Conservation (phyloP, 2,329 filamentous ascomycete species). For the Aspergillus proliferans region DNA sequence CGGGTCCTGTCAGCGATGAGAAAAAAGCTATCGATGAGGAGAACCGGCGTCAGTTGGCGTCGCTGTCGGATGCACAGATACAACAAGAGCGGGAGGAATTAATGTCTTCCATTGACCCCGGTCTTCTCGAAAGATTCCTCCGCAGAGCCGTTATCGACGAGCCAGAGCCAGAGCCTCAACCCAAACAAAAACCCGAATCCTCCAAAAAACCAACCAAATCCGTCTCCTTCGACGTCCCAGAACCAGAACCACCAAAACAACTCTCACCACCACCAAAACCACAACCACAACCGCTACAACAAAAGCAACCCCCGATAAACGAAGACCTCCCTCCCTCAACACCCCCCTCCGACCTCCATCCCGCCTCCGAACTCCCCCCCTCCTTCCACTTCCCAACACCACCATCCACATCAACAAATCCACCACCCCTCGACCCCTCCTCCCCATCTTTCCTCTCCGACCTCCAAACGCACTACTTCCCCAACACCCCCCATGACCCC, state of each 20-base stretch:
- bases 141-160: slow-evolving; percentile 71
- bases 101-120: slow-evolving; percentile 68
- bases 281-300: slow-evolving; percentile 5
- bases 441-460: slow-evolving; percentile 77
- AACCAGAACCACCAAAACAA: slow-evolving; percentile 3
- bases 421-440: slow-evolving; percentile 72
- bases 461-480: slow-evolving; percentile 91
- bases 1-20: slow-evolving; percentile 45
- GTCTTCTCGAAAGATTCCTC: slow-evolving; percentile 69
- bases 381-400: slow-evolving; percentile 42
- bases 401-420: slow-evolving; percentile 35
- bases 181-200: slow-evolving; percentile 3
- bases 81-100: slow-evolving; percentile 72
- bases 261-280: slow-evolving; percentile 6
- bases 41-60: slow-evolving; percentile 65
- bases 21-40: slow-evolving; percentile 71
- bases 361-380: slow-evolving; percentile 33
- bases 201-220: slow-evolving; percentile 22
- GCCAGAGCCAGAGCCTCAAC: not conserved
- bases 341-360: slow-evolving; percentile 33
- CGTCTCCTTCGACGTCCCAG: slow-evolving; percentile 21
- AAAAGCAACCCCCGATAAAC: slow-evolving; percentile 8
- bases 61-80: slow-evolving; percentile 79
- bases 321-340: slow-evolving; percentile 32
- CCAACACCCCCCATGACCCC: slow-evolving; percentile 75